Base-by-base conservation (phyloP, 1,284 basidiomycete genomes). In the Boletus sp. region DNA sequence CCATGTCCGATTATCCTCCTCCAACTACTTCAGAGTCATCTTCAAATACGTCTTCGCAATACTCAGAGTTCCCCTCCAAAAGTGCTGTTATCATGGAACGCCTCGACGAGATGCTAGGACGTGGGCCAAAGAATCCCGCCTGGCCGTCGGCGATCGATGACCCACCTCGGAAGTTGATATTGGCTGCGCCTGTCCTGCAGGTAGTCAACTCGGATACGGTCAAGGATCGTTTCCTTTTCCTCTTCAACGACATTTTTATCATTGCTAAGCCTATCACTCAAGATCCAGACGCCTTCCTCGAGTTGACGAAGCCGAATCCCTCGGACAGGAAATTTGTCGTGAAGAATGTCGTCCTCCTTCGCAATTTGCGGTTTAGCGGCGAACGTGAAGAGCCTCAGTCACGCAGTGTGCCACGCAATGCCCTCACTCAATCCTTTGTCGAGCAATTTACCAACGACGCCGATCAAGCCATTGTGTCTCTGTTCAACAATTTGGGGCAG, bases 201-300 rank as follows among this genome's bases (percentile, higher is more conserved):
- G 91, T 98, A 6, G 92, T 93, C 59, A 94, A 94, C 69, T 77
- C 84, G 29, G 90, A 94, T 59, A 94, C 90, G 1, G 89, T 96
- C 68, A 98, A 99, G 67, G 94, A 98, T 63, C 85, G 95, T 8
- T 94, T 92, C 72, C 76, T 99, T 12, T 94, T 98, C 71, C 75
- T 99, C 19, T 99, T 99, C 76, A 91, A 76, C 63, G 96, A 99
- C 65, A 78, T 98, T 40, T 77, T 99, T 37, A 81, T 99, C 63
- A 83, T 99, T 52, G 81, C 87, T 38, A 87, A 91, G 62, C 81
- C 87, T 12, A 72, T 87, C 54, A 66, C 77, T 46, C 73, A 78
- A 44, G 82, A 85, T 54, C 73, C 80, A 55, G 84, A 85, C 55
- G 70, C 72, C 29, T 70, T 82, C 32, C 67, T 79, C 40, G 80